Conservation (phyloP, 345 rosid genomes). For the Populus pruinosa region DNA sequence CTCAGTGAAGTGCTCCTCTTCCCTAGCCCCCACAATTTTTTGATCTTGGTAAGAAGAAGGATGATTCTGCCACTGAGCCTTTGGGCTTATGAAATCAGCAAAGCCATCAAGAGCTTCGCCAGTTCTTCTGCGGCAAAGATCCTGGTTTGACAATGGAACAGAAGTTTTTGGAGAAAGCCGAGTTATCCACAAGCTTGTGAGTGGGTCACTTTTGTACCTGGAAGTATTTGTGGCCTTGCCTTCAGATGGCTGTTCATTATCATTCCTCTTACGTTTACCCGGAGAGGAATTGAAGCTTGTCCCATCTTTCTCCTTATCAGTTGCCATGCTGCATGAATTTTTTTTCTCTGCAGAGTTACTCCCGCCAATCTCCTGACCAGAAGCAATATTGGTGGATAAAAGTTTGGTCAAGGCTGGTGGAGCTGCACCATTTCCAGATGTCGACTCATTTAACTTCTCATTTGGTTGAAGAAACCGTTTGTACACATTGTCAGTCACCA, state of each 20-base stretch:
- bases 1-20: conserved; percentile 16
- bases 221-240: conserved; percentile 30
- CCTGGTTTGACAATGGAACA: conserved; percentile 24
- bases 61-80: conserved; percentile 17
- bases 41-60: conserved; percentile 13
- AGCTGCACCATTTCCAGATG: conserved; percentile 30
- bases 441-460: conserved; percentile 31
- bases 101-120: conserved; percentile 25
- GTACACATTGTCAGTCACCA: conserved; percentile 35
- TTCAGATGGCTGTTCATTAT: conserved; percentile 28
- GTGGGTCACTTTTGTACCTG: conserved; percentile 39
- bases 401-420: conserved; percentile 26
- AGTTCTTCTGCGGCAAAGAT: conserved; percentile 6
- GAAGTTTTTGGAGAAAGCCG: conserved; percentile 52
- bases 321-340: conserved; percentile 25
- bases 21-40: conserved; percentile 18
- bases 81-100: conserved; percentile 23
- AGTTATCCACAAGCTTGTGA: conserved; percentile 71
- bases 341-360: conserved; percentile 30
- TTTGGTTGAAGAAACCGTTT: conserved; percentile 31
- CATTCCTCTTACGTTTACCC: conserved; percentile 33
- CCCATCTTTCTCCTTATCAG: conserved; percentile 30
- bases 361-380: conserved; percentile 23
- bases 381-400: conserved; percentile 25
- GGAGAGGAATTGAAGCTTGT: conserved; percentile 35